Conservation (phyloP, 2,329 filamentous ascomycete species). For the Pleoardoris graminearum region DNA sequence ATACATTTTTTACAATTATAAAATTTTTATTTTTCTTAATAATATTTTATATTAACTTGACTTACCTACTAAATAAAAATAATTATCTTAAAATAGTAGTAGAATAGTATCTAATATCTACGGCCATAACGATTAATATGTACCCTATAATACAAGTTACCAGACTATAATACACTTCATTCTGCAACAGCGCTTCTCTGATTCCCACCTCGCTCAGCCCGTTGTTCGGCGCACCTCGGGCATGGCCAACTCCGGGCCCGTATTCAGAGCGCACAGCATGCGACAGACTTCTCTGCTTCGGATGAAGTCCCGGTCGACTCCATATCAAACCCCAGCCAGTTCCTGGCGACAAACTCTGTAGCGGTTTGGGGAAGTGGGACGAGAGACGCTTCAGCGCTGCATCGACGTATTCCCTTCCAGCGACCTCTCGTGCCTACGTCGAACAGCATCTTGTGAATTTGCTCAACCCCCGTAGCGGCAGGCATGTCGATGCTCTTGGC, state of each 20-base stretch:
- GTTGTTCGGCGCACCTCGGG: slow-evolving; percentile 63
- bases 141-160: slow-evolving; percentile 19
- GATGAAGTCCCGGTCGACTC: slow-evolving; percentile 56
- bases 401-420: slow-evolving; percentile 61
- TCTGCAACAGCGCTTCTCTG: slow-evolving; percentile 55
- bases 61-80: too few relatives aligned
- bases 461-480: slow-evolving; percentile 3
- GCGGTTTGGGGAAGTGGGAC: slow-evolving; percentile 58
- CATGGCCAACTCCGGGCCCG: slow-evolving; percentile 61
- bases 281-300: slow-evolving; percentile 56
- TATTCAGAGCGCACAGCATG: slow-evolving; percentile 63
- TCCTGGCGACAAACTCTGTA: slow-evolving; percentile 63
- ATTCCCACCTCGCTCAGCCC: slow-evolving; percentile 64
- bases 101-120: too few relatives aligned
- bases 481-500: neutral
- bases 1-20: too few relatives aligned
- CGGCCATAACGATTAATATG: too few relatives aligned
- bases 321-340: slow-evolving; percentile 64
- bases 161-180: slow-evolving; percentile 53
- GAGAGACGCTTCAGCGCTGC: slow-evolving; percentile 55
- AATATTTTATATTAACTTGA: too few relatives aligned
- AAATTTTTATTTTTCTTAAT: too few relatives aligned
- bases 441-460: slow-evolving; percentile 20
- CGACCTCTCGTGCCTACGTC: slow-evolving; percentile 27
- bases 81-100: too few relatives aligned